Conservation (phyloP, 495 filamentous ascomycete species). For the Annulohypoxylon nitens region DNA sequence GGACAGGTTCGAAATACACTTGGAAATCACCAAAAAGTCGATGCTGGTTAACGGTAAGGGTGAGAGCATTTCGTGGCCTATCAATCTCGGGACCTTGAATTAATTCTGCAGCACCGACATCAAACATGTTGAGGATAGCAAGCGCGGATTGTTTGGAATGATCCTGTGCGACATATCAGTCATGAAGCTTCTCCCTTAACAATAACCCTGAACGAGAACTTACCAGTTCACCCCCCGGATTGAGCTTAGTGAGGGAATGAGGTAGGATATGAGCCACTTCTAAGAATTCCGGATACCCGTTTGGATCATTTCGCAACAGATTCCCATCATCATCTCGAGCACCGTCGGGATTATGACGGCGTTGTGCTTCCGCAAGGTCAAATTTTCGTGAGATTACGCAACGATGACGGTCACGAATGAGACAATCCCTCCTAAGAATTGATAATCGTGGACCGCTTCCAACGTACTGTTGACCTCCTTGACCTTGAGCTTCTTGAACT, state of each 20-base stretch:
- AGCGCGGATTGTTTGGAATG: background rate
- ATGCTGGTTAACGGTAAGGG: background rate
- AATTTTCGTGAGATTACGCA: background rate
- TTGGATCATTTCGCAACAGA: background rate
- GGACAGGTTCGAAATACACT: background rate
- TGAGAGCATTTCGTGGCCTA: background rate
- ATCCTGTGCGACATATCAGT: background rate
- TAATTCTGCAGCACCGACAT: background rate
- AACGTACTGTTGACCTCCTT: background rate
- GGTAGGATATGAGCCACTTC: background rate
- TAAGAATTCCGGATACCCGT: background rate
- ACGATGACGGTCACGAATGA: background rate
- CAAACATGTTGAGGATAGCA: background rate
- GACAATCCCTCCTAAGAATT: background rate
- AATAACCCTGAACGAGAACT: too few relatives aligned
- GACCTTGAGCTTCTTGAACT: background rate
- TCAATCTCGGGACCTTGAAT: background rate
- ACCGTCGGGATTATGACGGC: background rate
- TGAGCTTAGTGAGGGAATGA: background rate
- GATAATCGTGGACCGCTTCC: background rate
- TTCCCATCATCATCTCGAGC: background rate
- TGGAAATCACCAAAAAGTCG: background rate
- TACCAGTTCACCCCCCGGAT: background rate
- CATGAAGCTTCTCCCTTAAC: too few relatives aligned
- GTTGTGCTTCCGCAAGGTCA: background rate